phyloP scores from a whole-genome alignment of 441 rosid species.

The Syzygium malaccense region DNA sequence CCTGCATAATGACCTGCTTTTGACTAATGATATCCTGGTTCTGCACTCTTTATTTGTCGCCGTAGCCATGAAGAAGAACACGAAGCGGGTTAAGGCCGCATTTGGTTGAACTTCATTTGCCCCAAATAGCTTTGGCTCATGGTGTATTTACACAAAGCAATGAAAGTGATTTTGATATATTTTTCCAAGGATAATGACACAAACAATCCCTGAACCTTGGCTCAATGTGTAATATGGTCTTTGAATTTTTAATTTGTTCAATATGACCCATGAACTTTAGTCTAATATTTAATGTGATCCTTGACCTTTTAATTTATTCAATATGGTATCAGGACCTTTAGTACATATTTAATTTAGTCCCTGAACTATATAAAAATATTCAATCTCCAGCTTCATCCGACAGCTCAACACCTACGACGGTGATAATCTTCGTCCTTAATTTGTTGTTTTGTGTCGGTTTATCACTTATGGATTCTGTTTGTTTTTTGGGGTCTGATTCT shows the following conservation, averaged over 20 bases:
- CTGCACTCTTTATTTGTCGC: background rate
- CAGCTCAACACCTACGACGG: background rate
- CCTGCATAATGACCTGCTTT: background rate
- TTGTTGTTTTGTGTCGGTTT: background rate
- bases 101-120: background rate
- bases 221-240: no score
- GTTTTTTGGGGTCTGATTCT: background rate
- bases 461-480: background rate
- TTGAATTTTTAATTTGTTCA: no score
- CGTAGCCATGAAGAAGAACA: background rate
- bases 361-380: no score
- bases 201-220: no score
- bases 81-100: rapidly evolving
- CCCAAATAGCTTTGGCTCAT: background rate
- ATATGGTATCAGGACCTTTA: no score
- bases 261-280: no score
- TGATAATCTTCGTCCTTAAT: background rate
- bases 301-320: no score
- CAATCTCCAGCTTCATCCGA: background rate
- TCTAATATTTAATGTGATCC: no score
- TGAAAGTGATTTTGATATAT: background rate
- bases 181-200: no score
- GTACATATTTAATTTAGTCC: no score
- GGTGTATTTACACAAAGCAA: background rate
- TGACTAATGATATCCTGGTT: background rate